Evolutionary conservation across 2,329 filamentous ascomycete genomes (phyloP), one percentile per base, ranked within the genome.

Genomic region (Colletotrichum gigasporum): DNA sequence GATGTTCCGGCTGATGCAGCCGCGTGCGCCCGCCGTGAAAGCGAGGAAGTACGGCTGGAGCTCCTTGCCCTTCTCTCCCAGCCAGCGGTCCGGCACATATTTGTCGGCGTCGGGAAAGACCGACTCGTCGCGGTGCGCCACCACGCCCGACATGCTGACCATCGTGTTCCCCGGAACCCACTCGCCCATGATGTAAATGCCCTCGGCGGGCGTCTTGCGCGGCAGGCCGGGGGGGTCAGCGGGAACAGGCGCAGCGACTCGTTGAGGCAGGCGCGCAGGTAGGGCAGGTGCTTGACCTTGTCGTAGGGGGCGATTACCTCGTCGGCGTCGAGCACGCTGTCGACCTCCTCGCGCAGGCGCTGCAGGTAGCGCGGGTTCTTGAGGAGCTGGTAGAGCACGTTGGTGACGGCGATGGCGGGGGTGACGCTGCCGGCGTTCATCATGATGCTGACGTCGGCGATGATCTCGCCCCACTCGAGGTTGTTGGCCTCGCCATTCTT

Each of bases 391-490:
- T 82, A 84, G 71, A 87, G 77, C 37, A 82, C 81, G 65, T 87
- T 85, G 11, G 79, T 78, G 70, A 88, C 80, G 8, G 85, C 77
- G 70, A 77, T 76, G 11, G 73, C 72, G 1, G 84, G 86, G 0
- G 84, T 87, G 18, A 80, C 82, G 3, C 75, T 79, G 5, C 84
- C 84, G 1, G 84, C 85, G 66, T 78, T 80, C 68, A 80, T 80
- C 79, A 87, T 87, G 70, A 82, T 85, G 44, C 72, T 78, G 22
- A 85, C 76, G 68, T 89, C 85, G 11, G 85, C 84, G 0, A 85
- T 80, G 7, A 88, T 82, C 71, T 89, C 86, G 22, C 86, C 85
- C 79, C 79, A 85, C 63, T 87, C 83, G 2, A 88, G 79, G 35
- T 79, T 73, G 35, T 76, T 74, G 1, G 78, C 72, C 3, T 72